These are phyloP conservation scores for Penicillium verhagenii DNA, from an alignment of 495 filamentous ascomycete genomes.

Conservation along the genomic window DNA sequence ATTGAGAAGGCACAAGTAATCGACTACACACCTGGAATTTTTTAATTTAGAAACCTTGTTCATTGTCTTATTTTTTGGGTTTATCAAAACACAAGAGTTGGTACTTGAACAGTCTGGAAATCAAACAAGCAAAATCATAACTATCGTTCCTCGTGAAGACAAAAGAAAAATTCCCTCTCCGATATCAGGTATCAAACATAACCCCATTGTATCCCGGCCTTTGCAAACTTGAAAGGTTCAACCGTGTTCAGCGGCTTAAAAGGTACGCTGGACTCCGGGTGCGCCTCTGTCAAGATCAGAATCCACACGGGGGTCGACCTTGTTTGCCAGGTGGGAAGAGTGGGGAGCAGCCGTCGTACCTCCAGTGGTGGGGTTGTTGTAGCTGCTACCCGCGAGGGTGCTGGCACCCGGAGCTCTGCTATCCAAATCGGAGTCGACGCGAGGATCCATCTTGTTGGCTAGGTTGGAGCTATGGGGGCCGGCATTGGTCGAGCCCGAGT, in stretches of 20 bases:
- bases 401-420: conserved; percentile 26
- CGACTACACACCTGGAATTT: conserved; percentile 36
- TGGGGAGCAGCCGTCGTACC: conserved; percentile 33
- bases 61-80: neutral
- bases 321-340: conserved; percentile 36
- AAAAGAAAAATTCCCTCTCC: no score
- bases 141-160: neutral
- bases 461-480: conserved; percentile 38
- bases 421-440: conserved; percentile 47
- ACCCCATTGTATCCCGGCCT: neutral
- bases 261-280: neutral
- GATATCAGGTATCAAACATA: neutral
- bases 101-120: neutral
- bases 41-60: conserved; percentile 2
- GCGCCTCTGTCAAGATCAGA: conserved; percentile 8
- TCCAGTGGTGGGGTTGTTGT: conserved; percentile 25
- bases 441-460: conserved; percentile 48
- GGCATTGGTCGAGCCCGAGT: neutral
- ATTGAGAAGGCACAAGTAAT: conserved; percentile 44
- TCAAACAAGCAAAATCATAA: neutral
- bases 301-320: conserved; percentile 46
- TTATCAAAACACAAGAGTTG: neutral
- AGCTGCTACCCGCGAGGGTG: conserved; percentile 33
- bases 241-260: no score
- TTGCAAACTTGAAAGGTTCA: neutral